Percentiles rank a stretch among this genome's conserved stretches.
Conservation (phyloP, 1,139 yeast genomes). For the Yamadazyma buinensis region DNA sequence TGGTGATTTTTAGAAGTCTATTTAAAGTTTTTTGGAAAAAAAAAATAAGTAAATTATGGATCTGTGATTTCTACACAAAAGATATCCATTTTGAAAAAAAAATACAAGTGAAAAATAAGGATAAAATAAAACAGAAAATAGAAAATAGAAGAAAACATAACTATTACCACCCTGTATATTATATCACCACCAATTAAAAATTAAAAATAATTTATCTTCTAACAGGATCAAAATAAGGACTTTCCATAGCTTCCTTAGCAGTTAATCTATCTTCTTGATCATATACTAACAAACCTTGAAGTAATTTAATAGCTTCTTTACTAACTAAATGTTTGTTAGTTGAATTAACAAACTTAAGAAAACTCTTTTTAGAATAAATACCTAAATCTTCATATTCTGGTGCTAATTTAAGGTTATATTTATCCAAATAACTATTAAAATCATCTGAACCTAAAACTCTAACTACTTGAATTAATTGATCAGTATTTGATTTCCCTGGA, state of each 20-base stretch:
- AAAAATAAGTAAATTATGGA: no score
- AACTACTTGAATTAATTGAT: slow-evolving; percentile 7
- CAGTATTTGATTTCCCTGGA: slow-evolving; percentile 8
- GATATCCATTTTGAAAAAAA: no score
- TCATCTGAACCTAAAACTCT: slow-evolving; percentile 7
- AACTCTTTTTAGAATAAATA: slow-evolving; percentile 1
- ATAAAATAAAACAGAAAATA: no score
- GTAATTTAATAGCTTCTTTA: slow-evolving; percentile 3
- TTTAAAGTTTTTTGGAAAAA: no score
- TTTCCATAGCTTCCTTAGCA: slow-evolving; percentile 8
- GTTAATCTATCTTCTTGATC: slow-evolving; percentile 8
- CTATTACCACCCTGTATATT: background rate
- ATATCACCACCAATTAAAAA: background rate
- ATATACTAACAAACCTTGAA: slow-evolving; percentile 4
- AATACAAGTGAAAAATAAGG: background rate
- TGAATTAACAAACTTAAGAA: slow-evolving; percentile 3
- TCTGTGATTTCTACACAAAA: no score
- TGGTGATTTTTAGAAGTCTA: no score
- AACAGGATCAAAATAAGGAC: slow-evolving; percentile 6
- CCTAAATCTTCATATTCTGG: slow-evolving; percentile 6
- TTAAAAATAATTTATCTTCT: no score
- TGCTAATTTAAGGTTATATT: slow-evolving; percentile 4
- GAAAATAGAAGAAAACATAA: background rate
- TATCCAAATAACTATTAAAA: slow-evolving; percentile 4
- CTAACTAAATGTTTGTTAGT: slow-evolving; percentile 2